Conservation (phyloP, 1,139 yeast genomes). For the Magnusiomyces sp. region DNA sequence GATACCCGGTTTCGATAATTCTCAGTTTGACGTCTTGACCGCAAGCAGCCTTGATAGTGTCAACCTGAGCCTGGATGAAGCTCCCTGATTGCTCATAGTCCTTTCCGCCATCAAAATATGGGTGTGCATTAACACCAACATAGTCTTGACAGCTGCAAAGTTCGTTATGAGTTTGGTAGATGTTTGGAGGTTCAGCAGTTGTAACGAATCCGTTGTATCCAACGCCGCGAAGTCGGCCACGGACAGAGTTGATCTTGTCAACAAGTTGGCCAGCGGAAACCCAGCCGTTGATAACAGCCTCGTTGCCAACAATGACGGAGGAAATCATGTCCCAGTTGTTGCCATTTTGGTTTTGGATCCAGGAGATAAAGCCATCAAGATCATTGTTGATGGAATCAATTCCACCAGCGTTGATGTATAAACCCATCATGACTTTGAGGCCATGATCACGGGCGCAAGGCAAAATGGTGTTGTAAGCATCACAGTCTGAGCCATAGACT, state of each 20-base stretch:
- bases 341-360: constrained; percentile 33
- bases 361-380: constrained; percentile 45
- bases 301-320: constrained; percentile 76
- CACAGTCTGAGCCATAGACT: constrained; percentile 81
- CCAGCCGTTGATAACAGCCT: constrained; percentile 62
- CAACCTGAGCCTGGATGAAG: constrained; percentile 58
- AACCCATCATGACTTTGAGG: constrained; percentile 71
- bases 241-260: constrained; percentile 55
- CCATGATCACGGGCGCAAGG: constrained; percentile 58
- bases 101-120: constrained; percentile 62
- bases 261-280: constrained; percentile 51
- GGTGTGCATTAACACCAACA: constrained; percentile 79
- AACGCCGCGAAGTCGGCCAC: constrained; percentile 45
- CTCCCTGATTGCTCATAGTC: constrained; percentile 62
- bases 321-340: constrained; percentile 60
- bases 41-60: constrained; percentile 40
- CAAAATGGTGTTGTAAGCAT: constrained; percentile 54
- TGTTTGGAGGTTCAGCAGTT: constrained; percentile 84
- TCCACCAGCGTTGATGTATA: constrained; percentile 63
- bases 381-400: constrained; percentile 58
- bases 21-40: constrained; percentile 35
- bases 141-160: constrained; percentile 65
- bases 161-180: constrained; percentile 51
- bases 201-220: constrained; percentile 75
- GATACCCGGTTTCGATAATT: constrained; percentile 83